phyloP scores from a whole-genome alignment of 768 basidiomycete genomes.

The Russula vinacea region DNA sequence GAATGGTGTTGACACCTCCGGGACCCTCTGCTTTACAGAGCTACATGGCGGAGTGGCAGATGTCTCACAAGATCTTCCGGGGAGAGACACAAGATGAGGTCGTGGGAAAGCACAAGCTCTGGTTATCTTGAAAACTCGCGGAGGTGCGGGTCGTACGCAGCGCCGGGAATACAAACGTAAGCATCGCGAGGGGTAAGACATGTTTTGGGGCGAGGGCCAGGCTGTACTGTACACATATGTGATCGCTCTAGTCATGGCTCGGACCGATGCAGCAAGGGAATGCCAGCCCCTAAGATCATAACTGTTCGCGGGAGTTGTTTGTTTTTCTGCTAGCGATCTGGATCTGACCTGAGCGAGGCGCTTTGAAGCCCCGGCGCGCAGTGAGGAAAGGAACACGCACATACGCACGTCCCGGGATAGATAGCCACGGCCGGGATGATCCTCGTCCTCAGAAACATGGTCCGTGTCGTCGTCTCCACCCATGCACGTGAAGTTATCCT shows the following conservation, averaged over 20 bases:
- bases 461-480: constrained; percentile 31
- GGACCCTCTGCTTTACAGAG: no score
- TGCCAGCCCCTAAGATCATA: constrained; percentile 80
- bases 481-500: constrained; percentile 77
- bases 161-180: no score
- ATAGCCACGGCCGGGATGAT: constrained; percentile 33
- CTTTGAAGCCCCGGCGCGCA: constrained; percentile 16
- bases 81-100: no score
- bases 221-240: constrained; percentile 47
- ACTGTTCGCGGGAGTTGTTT: no score
- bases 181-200: no score
- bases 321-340: constrained; percentile 16
- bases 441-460: constrained; percentile 10
- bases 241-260: constrained; percentile 1
- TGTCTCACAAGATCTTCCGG: no score
- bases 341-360: constrained; percentile 18
- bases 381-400: not conserved
- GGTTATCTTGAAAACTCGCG: no score
- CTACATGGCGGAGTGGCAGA: no score
- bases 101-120: no score
- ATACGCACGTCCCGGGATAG: not conserved
- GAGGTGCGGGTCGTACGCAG: no score
- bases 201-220: no score
- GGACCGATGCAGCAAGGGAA: constrained; percentile 56
- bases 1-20: no score